Base-by-base conservation (phyloP, 2,329 filamentous ascomycete species). In the Leptosphaerulina australis region DNA sequence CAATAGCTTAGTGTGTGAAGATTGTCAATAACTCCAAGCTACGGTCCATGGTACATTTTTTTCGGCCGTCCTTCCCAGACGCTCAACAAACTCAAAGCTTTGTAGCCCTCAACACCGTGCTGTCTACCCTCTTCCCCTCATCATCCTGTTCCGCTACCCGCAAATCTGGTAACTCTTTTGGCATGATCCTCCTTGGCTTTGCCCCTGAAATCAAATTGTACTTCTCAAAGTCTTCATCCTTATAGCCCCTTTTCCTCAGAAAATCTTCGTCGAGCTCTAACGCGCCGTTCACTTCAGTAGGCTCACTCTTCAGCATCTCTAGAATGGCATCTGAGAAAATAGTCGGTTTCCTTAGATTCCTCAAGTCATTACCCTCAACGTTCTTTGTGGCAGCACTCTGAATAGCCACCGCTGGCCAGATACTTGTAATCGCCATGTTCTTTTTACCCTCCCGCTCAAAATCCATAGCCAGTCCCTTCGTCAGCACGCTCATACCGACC, bases 301-400 rank as follows among this genome's bases (percentile, higher is more conserved):
- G 74, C 0, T 86, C 83, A 0, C 87, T 81, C 8, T 74, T 69
- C 1, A 94, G 76, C 71, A 95, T 88, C 1, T 82, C 87, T 1
- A 93, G 71, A 14, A 95, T 83, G 1, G 90, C 90, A 64, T 92
- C 88, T 0, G 88, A 90, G 73, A 90, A 95, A 54, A 95, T 88
- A 5, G 81, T 84, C 53, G 80, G 67, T 31, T 85, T 87, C 50
- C 88, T 77, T n/a, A 91, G 74, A 62, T 91, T 83, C 25, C 55
- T 56, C 7, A 74, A 78, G 22, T 73, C 73, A 38, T 81, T 77
- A 1, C 74, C 68, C 17, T 77, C 47, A 53, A 52, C 77, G 44
- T 78, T 74, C 44, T 81, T 78, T 1, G 89, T 93, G 3, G 90
- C 89, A 5, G 85, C 89, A 5, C 87, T 91, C 64, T 92, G 83